Base-by-base conservation (phyloP, 202 grass and related monocot species). In the Eragrostis tef region DNA sequence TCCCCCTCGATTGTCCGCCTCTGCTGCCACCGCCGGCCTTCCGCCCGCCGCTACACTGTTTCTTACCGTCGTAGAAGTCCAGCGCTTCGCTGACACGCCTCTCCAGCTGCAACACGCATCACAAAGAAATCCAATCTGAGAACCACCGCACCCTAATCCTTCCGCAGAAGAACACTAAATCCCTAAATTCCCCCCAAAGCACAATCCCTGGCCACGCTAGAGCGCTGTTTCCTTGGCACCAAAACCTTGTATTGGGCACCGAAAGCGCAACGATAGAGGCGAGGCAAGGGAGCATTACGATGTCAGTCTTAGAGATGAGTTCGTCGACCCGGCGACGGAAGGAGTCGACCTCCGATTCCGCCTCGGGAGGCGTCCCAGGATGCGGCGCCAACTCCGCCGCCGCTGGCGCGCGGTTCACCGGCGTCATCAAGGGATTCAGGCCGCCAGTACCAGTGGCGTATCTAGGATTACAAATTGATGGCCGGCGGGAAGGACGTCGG, bases 41-140 rank as follows among this genome's bases (percentile, higher is more conserved):
- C 20, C 72, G 74, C 27, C 61, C 83, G 43, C 67, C 83, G 14
- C 81, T 75, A 70, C 88, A 78, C 39, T 92, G 90, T 60, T 92
- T 94, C 79, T 85, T 89, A 79, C n/a, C 81, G 24, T 91, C 85
- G 26, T 83, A 92, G 83, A 92, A 94, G n/a, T 89, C 71, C 56
- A 77, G 78, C 63, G 94, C 89, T 60, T 97, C 94, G 59, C 82
- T 82, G 78, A 97, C 94, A 58, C 36, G 85, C 83, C 44, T 90
- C 91, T 97, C 94, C 77, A 97, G 34, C 94, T 97, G 87, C 85
- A 87, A 41, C 64, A 64, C 16, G 62, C 64, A 16, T 41, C 22
- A 49, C 59, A 85, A 21, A 49, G 82, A 59, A 27, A 13, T 39
- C 6, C 3, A 76, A 62, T 41, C 42, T 71, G 43, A 88, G 65